Evolutionary conservation across 768 basidiomycete genomes (phyloP), one percentile per base, ranked within the genome.

Genomic region (Leucocoprinus sp.): DNA sequence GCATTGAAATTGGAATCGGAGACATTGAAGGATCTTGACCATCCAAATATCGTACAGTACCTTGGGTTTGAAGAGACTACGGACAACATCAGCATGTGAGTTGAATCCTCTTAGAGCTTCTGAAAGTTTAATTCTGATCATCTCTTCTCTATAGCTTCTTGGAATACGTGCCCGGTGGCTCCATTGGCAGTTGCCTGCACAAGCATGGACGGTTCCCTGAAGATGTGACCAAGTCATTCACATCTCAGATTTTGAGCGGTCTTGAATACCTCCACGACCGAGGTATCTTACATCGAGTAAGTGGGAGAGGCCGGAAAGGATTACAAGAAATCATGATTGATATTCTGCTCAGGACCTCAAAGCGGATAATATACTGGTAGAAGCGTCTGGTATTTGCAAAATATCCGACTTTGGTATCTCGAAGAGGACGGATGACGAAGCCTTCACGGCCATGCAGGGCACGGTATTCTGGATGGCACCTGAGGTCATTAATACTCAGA

Each of bases 381-480:
- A 98, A 60, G 84, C 80, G 58, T 74, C 79, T 11, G 96, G 96
- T 1, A 68, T 85, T 18, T 96, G 93, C 74, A 98, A 98, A 66
- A 98, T 99, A 42, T 93, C 92, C 2, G 93, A 98, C 64, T 97
- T 97, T 58, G 96, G 96, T 33, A 97, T 98, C 47, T 95, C 92
- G n/a, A 98, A 97, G 65, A 78, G 89, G 50, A 92, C 82, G 51
- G 91, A 87, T 51, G 91, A 96, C 50, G 76, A 86, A 42, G 81
- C 86, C 40, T 82, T 78, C 52, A 95, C 93, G 1, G 87, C 89
- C 17, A 93, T 99, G 91, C 88, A 92, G 61, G 96, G 96, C 19
- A 93, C 93, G 15, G 87, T 98, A 27, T 98, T 96, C 62, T 99
- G 96, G 95, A 97, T 98, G 95, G 93, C 93, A 8, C 93, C 93